These are phyloP conservation scores for Aspergillus ochraceus DNA, from an alignment of 2,329 filamentous ascomycete species.

Conservation along the genomic window DNA sequence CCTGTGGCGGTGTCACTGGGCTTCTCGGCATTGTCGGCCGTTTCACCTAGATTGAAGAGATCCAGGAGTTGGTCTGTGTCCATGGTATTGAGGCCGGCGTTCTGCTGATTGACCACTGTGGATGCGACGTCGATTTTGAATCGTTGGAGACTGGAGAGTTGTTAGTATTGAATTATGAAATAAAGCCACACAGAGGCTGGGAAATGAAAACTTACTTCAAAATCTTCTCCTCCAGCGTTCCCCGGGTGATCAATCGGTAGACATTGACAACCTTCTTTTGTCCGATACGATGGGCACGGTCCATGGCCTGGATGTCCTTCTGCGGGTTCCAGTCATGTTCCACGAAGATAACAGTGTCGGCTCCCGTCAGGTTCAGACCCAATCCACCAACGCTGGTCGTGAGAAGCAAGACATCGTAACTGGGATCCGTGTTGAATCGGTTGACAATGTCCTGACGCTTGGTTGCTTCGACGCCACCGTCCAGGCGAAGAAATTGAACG, in stretches of 20 bases:
- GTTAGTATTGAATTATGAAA: no score
- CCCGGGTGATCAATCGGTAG: conserved; percentile 92
- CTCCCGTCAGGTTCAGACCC: conserved; percentile 91
- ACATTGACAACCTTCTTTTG: conserved; percentile 99
- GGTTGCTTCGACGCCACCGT: conserved; percentile 87
- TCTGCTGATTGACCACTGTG: conserved; percentile 98
- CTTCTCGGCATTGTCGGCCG: conserved; percentile 55
- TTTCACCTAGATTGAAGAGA: conserved; percentile 86
- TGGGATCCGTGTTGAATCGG: conserved; percentile 96
- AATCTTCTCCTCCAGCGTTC: conserved; percentile 98
- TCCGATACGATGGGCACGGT: conserved; percentile 94
- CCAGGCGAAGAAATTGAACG: conserved; percentile 90
- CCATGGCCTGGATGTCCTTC: conserved; percentile 98
- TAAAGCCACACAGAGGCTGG: background rate
- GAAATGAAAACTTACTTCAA: conserved; percentile 59
- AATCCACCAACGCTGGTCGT: conserved; percentile 95
- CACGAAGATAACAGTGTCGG: conserved; percentile 98
- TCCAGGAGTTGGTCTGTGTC: conserved; percentile 98
- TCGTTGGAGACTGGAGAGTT: conserved; percentile 71
- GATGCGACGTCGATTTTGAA: conserved; percentile 99
- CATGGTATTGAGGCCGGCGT: conserved; percentile 91
- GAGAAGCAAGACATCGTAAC: conserved; percentile 88
- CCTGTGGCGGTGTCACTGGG: conserved; percentile 58
- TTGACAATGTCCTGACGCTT: conserved; percentile 98
- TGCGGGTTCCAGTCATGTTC: conserved; percentile 99